phyloP scores from a whole-genome alignment of 176 grass and related monocot genomes.

The Aechmea fasciata region DNA sequence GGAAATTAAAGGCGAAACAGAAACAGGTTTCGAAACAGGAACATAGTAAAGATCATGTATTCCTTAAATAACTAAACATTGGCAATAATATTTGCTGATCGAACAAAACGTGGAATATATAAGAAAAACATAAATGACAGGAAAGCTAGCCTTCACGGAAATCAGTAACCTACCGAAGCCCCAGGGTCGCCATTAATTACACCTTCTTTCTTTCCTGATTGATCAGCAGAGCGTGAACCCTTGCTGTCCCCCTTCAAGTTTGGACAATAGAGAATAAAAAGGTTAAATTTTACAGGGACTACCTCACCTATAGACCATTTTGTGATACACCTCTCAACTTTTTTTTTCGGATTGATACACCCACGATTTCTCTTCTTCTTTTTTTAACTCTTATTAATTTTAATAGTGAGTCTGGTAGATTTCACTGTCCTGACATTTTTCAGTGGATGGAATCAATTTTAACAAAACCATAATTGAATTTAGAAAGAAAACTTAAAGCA shows the following conservation, averaged over 20 bases:
- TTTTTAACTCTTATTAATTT: no score
- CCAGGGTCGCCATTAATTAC: constrained; percentile 34
- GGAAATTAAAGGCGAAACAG: neutral
- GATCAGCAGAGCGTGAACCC: constrained; percentile 40
- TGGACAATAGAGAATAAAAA: neutral
- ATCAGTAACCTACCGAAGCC: constrained; percentile 35
- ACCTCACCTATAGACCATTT: no score
- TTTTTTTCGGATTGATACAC: no score
- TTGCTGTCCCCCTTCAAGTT: constrained; percentile 52
- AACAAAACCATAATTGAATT: no score
- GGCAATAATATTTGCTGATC: neutral
- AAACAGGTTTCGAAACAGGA: no score
- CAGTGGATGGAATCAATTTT: no score
- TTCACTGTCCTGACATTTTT: no score
- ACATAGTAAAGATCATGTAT: neutral
- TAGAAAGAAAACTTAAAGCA: no score
- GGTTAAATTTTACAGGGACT: neutral
- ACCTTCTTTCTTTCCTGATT: constrained; percentile 45
- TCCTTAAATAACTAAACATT: neutral
- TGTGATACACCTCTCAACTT: no score
- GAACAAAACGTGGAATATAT: neutral
- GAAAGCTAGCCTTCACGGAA: neutral
- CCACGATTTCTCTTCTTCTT: no score
- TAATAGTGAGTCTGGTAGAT: no score
- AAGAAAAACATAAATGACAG: neutral